Evolutionary conservation across 2,329 filamentous ascomycete genomes (phyloP), one percentile per base, ranked within the genome.

Genomic region (Uncinocarpus reesii): DNA sequence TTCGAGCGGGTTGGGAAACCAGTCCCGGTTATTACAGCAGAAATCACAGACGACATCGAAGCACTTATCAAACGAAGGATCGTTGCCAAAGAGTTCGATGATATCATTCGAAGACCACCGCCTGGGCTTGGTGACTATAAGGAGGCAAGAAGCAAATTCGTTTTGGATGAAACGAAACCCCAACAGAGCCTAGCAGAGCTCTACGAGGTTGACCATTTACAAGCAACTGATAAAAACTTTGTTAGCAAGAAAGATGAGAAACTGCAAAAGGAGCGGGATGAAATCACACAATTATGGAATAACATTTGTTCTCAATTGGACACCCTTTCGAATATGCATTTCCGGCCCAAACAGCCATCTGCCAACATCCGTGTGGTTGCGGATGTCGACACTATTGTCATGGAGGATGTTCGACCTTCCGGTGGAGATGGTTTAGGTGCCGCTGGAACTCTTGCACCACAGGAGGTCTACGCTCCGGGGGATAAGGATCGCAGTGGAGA

Each of bases 1-100:
- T 98, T 96, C 62, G 92, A 98, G 68, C 81, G 93, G 58, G 80
- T 86, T 18, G 92, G 92, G 60, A 98, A 96, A 65, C 90, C 92
- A 0, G 84, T 96, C 0, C 87, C 90, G 1, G 85, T 96, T 52
- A 88, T 95, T 63, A 96, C 92, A 0, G 83, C 86, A 35, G 89
- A 95, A 65, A 76, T 93, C 34, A 93, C 81, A 47, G 89, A 95
- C 65, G 81, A 82, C 58, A 93, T 98, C 49, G 92, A 98, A 67
- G 83, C 86, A 28, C 77, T 98, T 51, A 89, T 98, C 71, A 96
- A 96, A 69, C 80, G 87, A 32, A 84, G 92, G 42, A 95, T 98
- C 57, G 71, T 96, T 11, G 81, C 85, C 0, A 81, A 83, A 54
- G 85, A 95, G 58, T 96, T 98, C 57, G 89, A 98, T 64, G 90